A percentile compares a stretch with the other conserved stretches of the same genome.
These are phyloP conservation scores for Talaromyces sp. DNA, from an alignment of 2,329 filamentous ascomycete genomes.

Conservation along the genomic window DNA sequence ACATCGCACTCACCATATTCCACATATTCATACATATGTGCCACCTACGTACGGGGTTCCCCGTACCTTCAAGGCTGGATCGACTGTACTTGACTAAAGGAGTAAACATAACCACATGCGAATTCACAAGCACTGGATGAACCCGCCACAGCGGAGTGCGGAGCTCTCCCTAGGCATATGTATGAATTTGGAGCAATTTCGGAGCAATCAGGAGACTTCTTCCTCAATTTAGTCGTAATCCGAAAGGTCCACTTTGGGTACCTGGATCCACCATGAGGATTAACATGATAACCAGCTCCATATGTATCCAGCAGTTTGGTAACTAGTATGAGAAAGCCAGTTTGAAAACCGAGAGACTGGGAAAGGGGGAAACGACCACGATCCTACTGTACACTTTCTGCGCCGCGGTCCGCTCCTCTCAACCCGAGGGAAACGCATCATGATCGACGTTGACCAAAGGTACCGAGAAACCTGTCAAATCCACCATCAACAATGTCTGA, in stretches of 20 bases:
- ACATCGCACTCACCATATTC: no score
- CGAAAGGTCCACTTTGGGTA: slow-evolving; percentile 4
- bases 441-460: neutral
- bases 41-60: no score
- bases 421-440: neutral
- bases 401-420: slow-evolving; percentile 2
- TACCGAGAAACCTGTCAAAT: slow-evolving; percentile 9
- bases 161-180: no score
- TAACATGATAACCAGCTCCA: neutral
- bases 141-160: no score
- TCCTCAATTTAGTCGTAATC: neutral
- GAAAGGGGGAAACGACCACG: slow-evolving; percentile 7
- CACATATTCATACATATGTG: no score
- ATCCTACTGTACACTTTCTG: slow-evolving; percentile 1
- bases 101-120: no score
- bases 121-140: neutral
- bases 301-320: neutral
- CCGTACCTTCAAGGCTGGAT: no score
- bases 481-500: neutral
- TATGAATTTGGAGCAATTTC: neutral
- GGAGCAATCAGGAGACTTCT: neutral
- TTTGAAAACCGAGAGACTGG: slow-evolving; percentile 6
- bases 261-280: neutral
- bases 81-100: no score
- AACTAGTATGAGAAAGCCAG: neutral